phyloP scores from a whole-genome alignment of 352 stramenopile species.

The Globisporangium emineosum region DNA sequence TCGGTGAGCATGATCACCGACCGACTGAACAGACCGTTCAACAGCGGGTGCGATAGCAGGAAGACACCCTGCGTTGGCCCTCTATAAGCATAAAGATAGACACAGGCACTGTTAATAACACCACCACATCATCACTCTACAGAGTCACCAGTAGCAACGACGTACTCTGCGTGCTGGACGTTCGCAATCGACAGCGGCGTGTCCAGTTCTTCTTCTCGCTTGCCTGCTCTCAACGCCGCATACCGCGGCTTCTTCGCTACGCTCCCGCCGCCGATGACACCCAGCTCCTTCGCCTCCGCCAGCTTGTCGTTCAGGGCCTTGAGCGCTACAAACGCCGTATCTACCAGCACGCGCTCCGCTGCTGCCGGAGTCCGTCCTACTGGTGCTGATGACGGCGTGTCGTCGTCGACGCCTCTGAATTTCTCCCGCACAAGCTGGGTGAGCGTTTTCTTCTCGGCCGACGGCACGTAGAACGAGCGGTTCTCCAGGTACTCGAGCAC shows the following conservation, averaged over 20 bases:
- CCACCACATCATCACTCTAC: background rate
- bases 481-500: constrained; percentile 50
- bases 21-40: constrained; percentile 67
- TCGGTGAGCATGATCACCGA: constrained; percentile 75
- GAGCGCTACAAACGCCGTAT: constrained; percentile 67
- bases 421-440: constrained; percentile 45
- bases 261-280: constrained; percentile 24
- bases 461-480: constrained; percentile 70
- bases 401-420: constrained; percentile 26
- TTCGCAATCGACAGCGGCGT: constrained; percentile 19
- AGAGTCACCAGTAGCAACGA: background rate
- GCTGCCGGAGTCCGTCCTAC: background rate
- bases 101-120: background rate
- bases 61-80: constrained; percentile 56
- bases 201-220: background rate
- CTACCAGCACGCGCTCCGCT: constrained; percentile 25
- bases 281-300: constrained; percentile 33
- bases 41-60: constrained; percentile 68
- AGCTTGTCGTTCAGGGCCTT: constrained; percentile 59
- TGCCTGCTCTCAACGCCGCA: background rate
- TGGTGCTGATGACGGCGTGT: too few relatives aligned
- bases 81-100: constrained; percentile 16
- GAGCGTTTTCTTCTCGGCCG: constrained; percentile 26
- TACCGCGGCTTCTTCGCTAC: background rate
- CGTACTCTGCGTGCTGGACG: constrained; percentile 47